Base-by-base conservation (phyloP, 306 rosid species). In the Dalbergia cochinchinensis region DNA sequence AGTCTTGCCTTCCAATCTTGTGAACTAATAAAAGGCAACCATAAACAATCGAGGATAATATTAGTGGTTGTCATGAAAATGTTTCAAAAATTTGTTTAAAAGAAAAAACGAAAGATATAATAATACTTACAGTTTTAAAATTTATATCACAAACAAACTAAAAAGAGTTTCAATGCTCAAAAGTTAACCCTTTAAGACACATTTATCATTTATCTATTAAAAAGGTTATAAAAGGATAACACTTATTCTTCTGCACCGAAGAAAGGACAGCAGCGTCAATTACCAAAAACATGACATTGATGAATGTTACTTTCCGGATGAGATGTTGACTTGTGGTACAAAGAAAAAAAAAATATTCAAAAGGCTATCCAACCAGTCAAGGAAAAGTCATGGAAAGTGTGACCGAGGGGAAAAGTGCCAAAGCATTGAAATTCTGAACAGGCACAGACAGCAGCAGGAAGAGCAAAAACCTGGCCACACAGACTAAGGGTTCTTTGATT, bases 1-100 rank as follows among this genome's bases (percentile, higher is more conserved):
- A 92, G 86, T 75, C 90, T 89, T 20, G 92, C 98, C 90, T 92
- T 95, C 99, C 98, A 95, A 85, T 95, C 98, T 86, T 95, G 96
- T 5, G 99, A 95, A 82, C 98, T 95, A 70, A 19, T 26, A 63
- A 57, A 51, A 67, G 67, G 77, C 65, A 64, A 62, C 69, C 55
- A 67, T 42, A 59, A 60, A 53, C 45, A 69, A 79, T 50, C 41
- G 22, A 33, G 15, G 60, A 71, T 58, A 22, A 34, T 26, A 55
- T 57, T 45, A 75, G 31, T 22, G 26, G 26, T 22, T 22, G 74
- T 55, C 19, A 35, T 15, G 9, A 13, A 39, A 42, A 3, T 35
- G 6, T 5, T 35, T 35, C 39, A 8, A 11, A 51, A 70, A 71
- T 11, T 6, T 18, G 6, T 33, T 22, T 0, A 22, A 22, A 22